Percentiles rank a stretch among this genome's conserved stretches.
phyloP scores from a whole-genome alignment of 495 filamentous ascomycete species.

The Trichoderma gamsii region DNA sequence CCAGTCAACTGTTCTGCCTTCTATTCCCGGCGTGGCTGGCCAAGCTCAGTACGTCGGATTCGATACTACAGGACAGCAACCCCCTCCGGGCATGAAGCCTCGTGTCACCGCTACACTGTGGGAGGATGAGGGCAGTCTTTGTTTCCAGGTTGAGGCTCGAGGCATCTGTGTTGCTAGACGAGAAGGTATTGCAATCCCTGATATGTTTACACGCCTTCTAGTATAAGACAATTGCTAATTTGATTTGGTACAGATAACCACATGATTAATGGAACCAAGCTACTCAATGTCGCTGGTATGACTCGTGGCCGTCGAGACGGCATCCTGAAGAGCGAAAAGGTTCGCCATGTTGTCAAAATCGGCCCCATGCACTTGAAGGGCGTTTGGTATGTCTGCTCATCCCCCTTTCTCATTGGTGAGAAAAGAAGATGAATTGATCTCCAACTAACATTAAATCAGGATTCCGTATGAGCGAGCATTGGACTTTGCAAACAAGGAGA shows the following conservation, averaged over 20 bases:
- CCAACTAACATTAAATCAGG: constrained; percentile 43
- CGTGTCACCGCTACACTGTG: constrained; percentile 93
- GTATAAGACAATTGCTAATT: constrained; percentile 21
- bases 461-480: constrained; percentile 95
- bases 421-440: background rate
- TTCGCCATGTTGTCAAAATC: constrained; percentile 95
- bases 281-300: constrained; percentile 97
- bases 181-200: constrained; percentile 60
- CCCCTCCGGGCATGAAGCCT: constrained; percentile 97
- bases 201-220: background rate
- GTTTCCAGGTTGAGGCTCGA: constrained; percentile 95
- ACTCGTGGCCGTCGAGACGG: constrained; percentile 92
- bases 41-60: constrained; percentile 54
- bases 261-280: constrained; percentile 98
- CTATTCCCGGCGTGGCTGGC: constrained; percentile 52
- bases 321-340: constrained; percentile 96
- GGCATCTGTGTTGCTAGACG: constrained; percentile 92
- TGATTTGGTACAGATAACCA: constrained; percentile 69
- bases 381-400: constrained; percentile 76
- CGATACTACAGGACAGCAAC: constrained; percentile 86
- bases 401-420: background rate
- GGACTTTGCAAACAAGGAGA: constrained; percentile 98
- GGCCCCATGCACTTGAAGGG: constrained; percentile 98
- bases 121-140: constrained; percentile 97
- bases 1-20: constrained; percentile 55